A percentile compares a stretch with the other conserved stretches of the same genome.
Evolutionary conservation across 441 rosid genomes (phyloP).

Genomic region (Oxalis stricta): DNA sequence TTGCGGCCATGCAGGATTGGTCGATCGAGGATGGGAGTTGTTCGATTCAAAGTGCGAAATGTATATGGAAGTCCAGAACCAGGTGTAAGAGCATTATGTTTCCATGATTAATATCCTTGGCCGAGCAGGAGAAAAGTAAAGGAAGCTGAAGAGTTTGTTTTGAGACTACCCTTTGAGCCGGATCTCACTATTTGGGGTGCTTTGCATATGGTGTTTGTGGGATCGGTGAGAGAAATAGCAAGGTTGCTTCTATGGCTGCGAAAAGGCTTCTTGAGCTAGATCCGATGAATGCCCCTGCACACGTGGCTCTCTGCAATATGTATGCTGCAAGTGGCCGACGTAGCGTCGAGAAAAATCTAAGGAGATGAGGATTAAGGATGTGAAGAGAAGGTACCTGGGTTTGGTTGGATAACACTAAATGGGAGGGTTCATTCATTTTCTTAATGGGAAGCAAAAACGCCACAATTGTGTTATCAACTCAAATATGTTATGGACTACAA

Average conservation of each 20-base stretch:
- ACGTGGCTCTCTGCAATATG: constrained; percentile 52
- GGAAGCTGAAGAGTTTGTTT: constrained; percentile 64
- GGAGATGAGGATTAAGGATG: constrained; percentile 70
- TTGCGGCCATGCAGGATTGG: constrained; percentile 52
- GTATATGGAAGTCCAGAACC: constrained; percentile 33
- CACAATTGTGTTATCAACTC: too few species aligned
- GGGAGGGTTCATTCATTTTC: too few species aligned
- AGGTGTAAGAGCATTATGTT: constrained; percentile 45
- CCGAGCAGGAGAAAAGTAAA: constrained; percentile 52
- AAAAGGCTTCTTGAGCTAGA: constrained; percentile 41
- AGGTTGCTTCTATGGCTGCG: constrained; percentile 41
- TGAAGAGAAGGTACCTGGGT: constrained; percentile 82
- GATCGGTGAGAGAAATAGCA: constrained; percentile 20
- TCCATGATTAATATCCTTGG: constrained; percentile 66
- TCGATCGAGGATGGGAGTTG: constrained; percentile 29
- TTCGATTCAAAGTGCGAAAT: constrained; percentile 39
- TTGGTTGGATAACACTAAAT: constrained; percentile 56
- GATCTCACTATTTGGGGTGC: constrained; percentile 53
- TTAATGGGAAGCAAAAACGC: too few species aligned
- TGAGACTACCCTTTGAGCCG: constrained; percentile 31
- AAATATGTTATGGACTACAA: too few species aligned
- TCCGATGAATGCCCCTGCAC: constrained; percentile 58
- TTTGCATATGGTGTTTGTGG: constrained; percentile 50
- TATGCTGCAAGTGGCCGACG: constrained; percentile 40
- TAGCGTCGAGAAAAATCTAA: constrained; percentile 41